Evolutionary conservation across 2,329 filamentous ascomycete species (phyloP).

Genomic region (Tolypocladium ovalisporum): DNA sequence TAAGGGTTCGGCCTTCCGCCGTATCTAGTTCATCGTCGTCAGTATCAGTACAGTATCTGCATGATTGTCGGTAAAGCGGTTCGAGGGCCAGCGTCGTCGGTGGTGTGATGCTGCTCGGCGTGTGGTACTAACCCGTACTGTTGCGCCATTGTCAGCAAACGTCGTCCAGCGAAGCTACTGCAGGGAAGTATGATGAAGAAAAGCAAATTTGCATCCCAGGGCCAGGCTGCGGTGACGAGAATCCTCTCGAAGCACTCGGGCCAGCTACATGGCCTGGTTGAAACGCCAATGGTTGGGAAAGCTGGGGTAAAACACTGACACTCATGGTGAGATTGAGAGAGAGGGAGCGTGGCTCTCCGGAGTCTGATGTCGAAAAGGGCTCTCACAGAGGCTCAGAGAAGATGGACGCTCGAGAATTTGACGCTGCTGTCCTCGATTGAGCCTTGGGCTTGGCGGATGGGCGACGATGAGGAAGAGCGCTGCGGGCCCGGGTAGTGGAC

Average conservation of each 20-base stretch:
- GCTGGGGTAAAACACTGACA: slow-evolving; percentile 14
- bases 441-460: neutral
- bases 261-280: slow-evolving; percentile 5
- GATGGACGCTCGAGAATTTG: neutral
- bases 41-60: neutral
- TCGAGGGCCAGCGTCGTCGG: neutral
- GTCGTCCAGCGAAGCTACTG: slow-evolving; percentile 1
- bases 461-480: neutral
- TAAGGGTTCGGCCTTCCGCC: slow-evolving; percentile 45
- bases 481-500: neutral
- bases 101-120: neutral
- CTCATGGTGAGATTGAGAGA: slow-evolving; percentile 12
- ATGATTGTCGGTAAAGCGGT: slow-evolving; percentile 16
- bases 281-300: slow-evolving; percentile 11
- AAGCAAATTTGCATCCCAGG: neutral
- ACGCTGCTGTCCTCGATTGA: neutral
- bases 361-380: neutral
- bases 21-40: slow-evolving; percentile 31
- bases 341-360: slow-evolving; percentile 4
- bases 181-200: neutral
- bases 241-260: neutral
- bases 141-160: slow-evolving; percentile 17
- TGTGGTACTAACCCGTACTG: slow-evolving; percentile 43
- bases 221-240: neutral
- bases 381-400: neutral